Evolutionary conservation across 345 rosid genomes (phyloP).

Genomic region (Populus tremula): DNA sequence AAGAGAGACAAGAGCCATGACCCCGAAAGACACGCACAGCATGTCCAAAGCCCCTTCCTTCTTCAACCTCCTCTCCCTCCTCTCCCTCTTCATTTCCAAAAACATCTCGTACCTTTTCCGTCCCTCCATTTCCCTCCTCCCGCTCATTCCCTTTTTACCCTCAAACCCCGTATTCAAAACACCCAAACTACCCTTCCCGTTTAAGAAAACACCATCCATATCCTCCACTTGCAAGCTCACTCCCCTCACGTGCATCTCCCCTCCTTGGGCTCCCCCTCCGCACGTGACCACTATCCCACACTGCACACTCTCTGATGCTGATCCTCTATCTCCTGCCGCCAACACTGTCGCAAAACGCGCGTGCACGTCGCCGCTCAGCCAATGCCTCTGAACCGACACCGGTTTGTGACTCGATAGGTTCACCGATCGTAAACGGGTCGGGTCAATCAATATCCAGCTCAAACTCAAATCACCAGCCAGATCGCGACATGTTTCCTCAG

Average conservation of each 20-base stretch:
- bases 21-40: slow-evolving; percentile 45
- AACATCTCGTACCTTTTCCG: slow-evolving; percentile 39
- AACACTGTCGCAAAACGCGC: slow-evolving; percentile 44
- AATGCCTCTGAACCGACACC: slow-evolving; percentile 64
- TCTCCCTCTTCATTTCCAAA: slow-evolving; percentile 44
- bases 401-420: slow-evolving; percentile 62
- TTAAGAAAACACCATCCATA: slow-evolving; percentile 60
- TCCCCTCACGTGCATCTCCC: slow-evolving; percentile 67
- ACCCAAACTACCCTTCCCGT: slow-evolving; percentile 62
- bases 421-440: slow-evolving; percentile 47
- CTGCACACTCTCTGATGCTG: slow-evolving; percentile 35
- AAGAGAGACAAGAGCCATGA: slow-evolving; percentile 35
- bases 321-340: slow-evolving; percentile 21
- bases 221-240: slow-evolving; percentile 67
- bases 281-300: slow-evolving; percentile 59
- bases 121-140: slow-evolving; percentile 29
- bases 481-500: slow-evolving; percentile 37
- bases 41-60: slow-evolving; percentile 52
- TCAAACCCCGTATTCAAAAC: slow-evolving; percentile 39
- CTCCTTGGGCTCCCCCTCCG: slow-evolving; percentile 33
- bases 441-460: slow-evolving; percentile 77
- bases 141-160: slow-evolving; percentile 48
- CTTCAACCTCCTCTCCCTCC: slow-evolving; percentile 46
- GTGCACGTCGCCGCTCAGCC: slow-evolving; percentile 73
- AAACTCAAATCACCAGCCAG: slow-evolving; percentile 44